Base-by-base conservation (phyloP, 495 filamentous ascomycete genomes). In the Jackrogersella multiformis region DNA sequence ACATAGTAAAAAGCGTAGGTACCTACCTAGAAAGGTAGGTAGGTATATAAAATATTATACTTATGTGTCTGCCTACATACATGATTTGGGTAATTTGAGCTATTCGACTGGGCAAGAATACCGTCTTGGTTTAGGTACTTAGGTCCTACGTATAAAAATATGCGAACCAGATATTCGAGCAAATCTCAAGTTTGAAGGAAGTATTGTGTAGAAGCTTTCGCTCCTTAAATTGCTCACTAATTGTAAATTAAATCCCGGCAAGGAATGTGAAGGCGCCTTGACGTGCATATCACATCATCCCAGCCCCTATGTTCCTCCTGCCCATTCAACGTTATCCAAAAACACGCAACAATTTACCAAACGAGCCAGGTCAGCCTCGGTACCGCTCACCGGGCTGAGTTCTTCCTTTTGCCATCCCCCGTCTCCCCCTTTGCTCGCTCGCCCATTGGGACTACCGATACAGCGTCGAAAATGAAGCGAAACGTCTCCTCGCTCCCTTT, bases 161-260 rank as follows among this genome's bases (percentile, higher is more conserved):
- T 12, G 15, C 13, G 13, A 30, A 5, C 23, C 46, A n/a, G n/a
- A 2, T 52, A 34, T 9, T 35, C 13, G 52, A 58, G 16, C 23
- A 62, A 38, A 54, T 57, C 5, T 38, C 18, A 34, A 44, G 18
- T 12, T 8, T 30, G 41, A 48, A 57, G 5, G 21, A 34, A 34
- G 51, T n/a, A 52, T 56, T 57, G 49, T 13, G 35, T 24, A 61
- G 28, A 24, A 36, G 42, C 23, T 7, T 41, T 30, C 53, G 32
- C 34, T 52, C 21, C 60, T 56, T 56, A 5, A 57, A 61, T 32
- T 53, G 66, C 66, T 51, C 61, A 69, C 66, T 69, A 3, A 32
- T 49, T 64, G 46, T 56, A 7, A 60, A 64, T 69, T 64, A 69
- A 13, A 64, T 61, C 66, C 66, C 53, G 56, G 66, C 42, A 61